Percentiles rank a stretch among this genome's conserved stretches.
These are phyloP conservation scores for Colletotrichum sp. DNA, from an alignment of 2,329 filamentous ascomycete species.

Conservation along the genomic window DNA sequence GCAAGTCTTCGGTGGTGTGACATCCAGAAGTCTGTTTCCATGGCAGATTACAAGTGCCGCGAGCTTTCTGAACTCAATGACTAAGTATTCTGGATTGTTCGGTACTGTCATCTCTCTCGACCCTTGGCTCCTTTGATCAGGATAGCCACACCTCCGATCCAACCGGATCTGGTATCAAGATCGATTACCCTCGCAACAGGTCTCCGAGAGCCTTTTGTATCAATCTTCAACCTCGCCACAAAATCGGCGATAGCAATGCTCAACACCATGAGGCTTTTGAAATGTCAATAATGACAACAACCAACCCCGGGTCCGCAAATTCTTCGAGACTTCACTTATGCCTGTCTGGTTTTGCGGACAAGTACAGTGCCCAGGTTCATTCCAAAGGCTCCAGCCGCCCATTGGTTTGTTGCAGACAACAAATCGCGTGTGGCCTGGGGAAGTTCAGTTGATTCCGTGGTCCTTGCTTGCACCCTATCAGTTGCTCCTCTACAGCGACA, in stretches of 20 bases:
- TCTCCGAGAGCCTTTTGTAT: too few species aligned
- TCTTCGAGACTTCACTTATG: too few species aligned
- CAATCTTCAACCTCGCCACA: too few species aligned
- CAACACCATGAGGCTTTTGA: too few species aligned
- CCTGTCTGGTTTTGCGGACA: not conserved
- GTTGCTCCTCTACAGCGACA: not conserved
- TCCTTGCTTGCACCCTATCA: not conserved
- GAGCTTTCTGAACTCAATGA: not conserved
- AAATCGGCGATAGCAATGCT: too few species aligned
- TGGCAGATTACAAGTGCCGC: not conserved
- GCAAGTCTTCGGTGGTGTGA: not conserved
- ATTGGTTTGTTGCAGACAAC: not conserved
- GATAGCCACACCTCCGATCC: too few species aligned
- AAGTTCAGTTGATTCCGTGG: not conserved
- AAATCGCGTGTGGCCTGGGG: not conserved
- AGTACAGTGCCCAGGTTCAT: not conserved
- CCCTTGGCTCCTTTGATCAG: too few species aligned
- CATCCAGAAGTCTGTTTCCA: not conserved
- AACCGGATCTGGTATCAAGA: too few species aligned
- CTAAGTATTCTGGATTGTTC: not conserved
- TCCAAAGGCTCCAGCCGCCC: not conserved
- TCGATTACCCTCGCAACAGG: too few species aligned
- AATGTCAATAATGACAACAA: too few species aligned
- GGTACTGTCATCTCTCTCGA: not conserved
- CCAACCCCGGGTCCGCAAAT: too few species aligned